phyloP scores from a whole-genome alignment of 345 rosid genomes.

The Heritiera fomes region DNA sequence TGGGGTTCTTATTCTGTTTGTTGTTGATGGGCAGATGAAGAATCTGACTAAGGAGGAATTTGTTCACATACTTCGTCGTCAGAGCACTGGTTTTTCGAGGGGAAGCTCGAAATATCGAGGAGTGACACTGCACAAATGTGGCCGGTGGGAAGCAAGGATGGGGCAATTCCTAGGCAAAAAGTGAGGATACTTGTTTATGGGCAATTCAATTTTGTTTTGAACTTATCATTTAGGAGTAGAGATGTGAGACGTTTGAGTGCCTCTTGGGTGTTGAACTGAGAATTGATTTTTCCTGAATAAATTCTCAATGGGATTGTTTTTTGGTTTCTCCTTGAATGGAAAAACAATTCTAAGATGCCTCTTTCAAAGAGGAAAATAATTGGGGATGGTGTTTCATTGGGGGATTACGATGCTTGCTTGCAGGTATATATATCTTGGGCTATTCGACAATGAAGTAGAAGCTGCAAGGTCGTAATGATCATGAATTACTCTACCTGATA shows the following conservation, averaged over 20 bases:
- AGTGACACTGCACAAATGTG: conserved; percentile 89
- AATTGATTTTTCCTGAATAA: conserved; percentile 25
- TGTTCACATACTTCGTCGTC: conserved; percentile 92
- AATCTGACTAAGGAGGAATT: conserved; percentile 81
- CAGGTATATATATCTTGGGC: conserved; percentile 99
- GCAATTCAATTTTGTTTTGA: conserved; percentile 23
- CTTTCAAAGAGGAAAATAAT: conserved; percentile 47
- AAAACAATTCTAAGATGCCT: conserved; percentile 38
- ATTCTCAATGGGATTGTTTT: conserved; percentile 25
- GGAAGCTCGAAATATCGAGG: conserved; percentile 95
- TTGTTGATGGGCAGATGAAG: conserved; percentile 53
- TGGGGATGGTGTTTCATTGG: conserved; percentile 52
- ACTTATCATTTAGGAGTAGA: conserved; percentile 1
- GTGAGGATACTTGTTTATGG: conserved; percentile 49
- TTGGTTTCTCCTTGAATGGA: conserved; percentile 22
- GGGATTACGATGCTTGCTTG: conserved; percentile 82
- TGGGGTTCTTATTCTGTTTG: conserved; percentile 17
- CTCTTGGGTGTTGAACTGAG: conserved; percentile 26
- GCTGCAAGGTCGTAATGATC: conserved; percentile 98
- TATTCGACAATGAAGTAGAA: conserved; percentile 96
- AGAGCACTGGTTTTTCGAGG: conserved; percentile 89
- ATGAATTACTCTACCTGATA: conserved; percentile 54
- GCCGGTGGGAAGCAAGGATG: conserved; percentile 98
- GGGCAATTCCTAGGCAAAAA: conserved; percentile 97
- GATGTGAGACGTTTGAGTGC: conserved; percentile 22